Conservation (phyloP, 495 filamentous ascomycete species). For the Aspergillus heteromorphus region DNA sequence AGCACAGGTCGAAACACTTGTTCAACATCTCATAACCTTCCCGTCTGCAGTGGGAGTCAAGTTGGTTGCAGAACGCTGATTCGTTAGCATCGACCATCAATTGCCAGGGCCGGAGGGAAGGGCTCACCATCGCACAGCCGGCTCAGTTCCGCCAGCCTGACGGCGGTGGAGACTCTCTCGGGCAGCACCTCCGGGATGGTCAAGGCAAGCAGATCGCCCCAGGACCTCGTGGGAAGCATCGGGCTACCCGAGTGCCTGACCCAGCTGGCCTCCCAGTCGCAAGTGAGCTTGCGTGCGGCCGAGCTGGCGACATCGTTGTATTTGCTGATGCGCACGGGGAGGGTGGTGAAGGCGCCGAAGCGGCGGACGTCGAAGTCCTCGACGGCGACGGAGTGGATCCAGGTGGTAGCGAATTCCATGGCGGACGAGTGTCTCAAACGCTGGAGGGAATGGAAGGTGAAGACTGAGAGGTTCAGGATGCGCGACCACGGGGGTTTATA, state of each 20-base stretch:
- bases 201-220: neutral
- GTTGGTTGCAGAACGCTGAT: neutral
- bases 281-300: neutral
- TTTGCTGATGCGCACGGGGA: neutral
- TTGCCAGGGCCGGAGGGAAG: neutral
- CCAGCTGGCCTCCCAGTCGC: neutral
- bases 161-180: neutral
- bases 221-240: too few species aligned
- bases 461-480: neutral
- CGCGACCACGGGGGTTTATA: neutral
- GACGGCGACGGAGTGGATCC: neutral
- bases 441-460: neutral
- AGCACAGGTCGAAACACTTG: neutral
- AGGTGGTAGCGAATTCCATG: neutral
- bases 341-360: neutral
- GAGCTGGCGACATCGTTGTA: neutral
- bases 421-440: neutral
- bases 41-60: neutral
- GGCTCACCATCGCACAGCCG: neutral
- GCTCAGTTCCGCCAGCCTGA: neutral
- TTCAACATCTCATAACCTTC: neutral
- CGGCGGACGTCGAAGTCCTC: neutral
- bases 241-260: neutral
- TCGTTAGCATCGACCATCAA: neutral
- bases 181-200: neutral